Base-by-base conservation (phyloP, 2,329 filamentous ascomycete species). In the Claviceps sp. region DNA sequence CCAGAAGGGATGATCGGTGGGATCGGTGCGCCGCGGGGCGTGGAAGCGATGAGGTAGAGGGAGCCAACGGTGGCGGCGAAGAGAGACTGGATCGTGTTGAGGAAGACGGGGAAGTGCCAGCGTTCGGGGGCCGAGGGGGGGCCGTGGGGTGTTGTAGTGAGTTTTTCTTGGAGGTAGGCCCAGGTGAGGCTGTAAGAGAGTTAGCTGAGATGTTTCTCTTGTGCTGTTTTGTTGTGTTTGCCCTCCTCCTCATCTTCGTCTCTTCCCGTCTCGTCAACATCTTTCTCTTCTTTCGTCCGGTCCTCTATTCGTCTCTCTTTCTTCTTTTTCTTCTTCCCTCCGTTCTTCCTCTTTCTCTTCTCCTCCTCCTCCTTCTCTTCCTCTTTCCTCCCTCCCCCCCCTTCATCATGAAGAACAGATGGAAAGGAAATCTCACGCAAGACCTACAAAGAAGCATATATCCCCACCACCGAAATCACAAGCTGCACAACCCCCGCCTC, bases 161-260 rank as follows among this genome's bases (percentile, higher is more conserved):
- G 88, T 62, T 93, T 89, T 70, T 98, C 93, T 75, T 98, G 93
- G 55, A 98, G 85, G 58, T 95, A 84, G 24, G 87, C 93, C 93
- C 93, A 98, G 38, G 90, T 94, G 50, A 98, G 73, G 72, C 91
- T 89, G 55, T 44, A 4, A 0, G 7, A 10, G 14, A 4, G 17
- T 19, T 19, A 19, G 22, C 10, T 16, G 6, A 16, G 1, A 14
- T 44, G 30, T 34, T 11, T 34, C 30, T 30, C 26, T 34, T 30
- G 26, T 30, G 17, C 6, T 22, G 40, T 13, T 13, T 22, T 42
- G n/a, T 22, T 3, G n/a, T 19, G n/a, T 42, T 42, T 42, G 26
- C 42, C 19, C 19, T 26, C 19, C n/a, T 42, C 40, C 6, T 40
- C 38, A 1, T 14, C 37, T 3, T 39, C 16, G 2, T 39, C 4